Percentiles rank a stretch among this genome's conserved stretches.
Conservation (phyloP, 2,329 filamentous ascomycete genomes). For the Aspergillus latus region DNA sequence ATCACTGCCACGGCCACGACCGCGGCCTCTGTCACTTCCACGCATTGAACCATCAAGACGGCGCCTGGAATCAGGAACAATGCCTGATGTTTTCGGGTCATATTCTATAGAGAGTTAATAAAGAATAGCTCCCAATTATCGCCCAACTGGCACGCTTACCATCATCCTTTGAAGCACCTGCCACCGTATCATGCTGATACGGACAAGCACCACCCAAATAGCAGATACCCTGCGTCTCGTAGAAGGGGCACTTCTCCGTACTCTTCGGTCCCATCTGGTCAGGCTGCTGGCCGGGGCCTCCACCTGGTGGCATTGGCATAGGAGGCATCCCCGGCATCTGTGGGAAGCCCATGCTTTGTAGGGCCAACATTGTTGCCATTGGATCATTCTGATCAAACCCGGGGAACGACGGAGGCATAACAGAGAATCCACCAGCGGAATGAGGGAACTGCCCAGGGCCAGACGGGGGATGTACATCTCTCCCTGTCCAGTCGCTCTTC, state of each 20-base stretch:
- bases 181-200: constrained; percentile 55
- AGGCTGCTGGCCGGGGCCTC: constrained; percentile 27
- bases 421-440: constrained; percentile 34
- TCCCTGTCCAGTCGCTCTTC: constrained; percentile 43
- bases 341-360: constrained; percentile 55
- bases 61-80: constrained; percentile 36
- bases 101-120: constrained; percentile 44
- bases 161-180: constrained; percentile 40
- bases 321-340: constrained; percentile 49
- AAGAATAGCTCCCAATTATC: neutral
- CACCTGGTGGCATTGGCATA: constrained; percentile 39
- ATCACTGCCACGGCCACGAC: constrained; percentile 45
- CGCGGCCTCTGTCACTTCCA: constrained; percentile 35
- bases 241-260: constrained; percentile 54
- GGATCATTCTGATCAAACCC: constrained; percentile 58
- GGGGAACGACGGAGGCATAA: constrained; percentile 49
- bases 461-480: constrained; percentile 27
- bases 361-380: constrained; percentile 53
- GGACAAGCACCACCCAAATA: constrained; percentile 57
- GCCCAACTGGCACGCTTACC: constrained; percentile 25
- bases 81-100: constrained; percentile 53
- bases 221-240: constrained; percentile 61
- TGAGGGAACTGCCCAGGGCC: constrained; percentile 30
- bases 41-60: constrained; percentile 25
- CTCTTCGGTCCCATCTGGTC: constrained; percentile 34